Evolutionary conservation across 1,284 basidiomycete species (phyloP), one percentile per base, ranked within the genome.

Genomic region (Moesziomyces sp.): DNA sequence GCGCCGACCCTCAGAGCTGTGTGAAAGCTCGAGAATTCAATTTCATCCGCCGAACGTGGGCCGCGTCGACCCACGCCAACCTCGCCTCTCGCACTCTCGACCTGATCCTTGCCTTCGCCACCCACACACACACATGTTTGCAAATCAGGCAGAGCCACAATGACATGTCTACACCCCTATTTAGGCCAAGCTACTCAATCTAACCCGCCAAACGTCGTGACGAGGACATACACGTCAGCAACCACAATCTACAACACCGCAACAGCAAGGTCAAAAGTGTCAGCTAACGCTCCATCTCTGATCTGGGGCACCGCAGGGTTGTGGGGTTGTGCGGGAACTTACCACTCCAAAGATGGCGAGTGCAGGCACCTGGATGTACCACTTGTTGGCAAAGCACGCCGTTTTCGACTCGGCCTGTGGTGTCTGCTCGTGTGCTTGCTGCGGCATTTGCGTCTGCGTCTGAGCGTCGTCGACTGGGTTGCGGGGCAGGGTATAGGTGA

Each of bases 221-320:
- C 61, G 50, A 78, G 47, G 6, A 76, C 70, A 34, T 73, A 78
- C 11, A 35, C 67, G 35, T 78, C 76, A 1, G 68, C 65, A 3
- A 78, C 35, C n/a, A 76, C 58, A 51, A 78, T 69, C 49, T 49
- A n/a, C 19, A 1, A 11, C 13, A n/a, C 6, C 11, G 7, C n/a
- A 13, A 35, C 18, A 16, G 16, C 10, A 49, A 35, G 16, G 3
- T 21, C 21, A 9, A 7, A 26, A 13, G 19, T 21, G 44, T 45
- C 23, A 24, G 3, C 34, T 35, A 6, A 11, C 34, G 34, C 6
- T 35, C 5, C 34, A 11, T 11, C 34, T 35, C 14, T 14, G 14
- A 23, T 19, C n/a, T 18, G n/a, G 43, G 43, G 14, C 43, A 19
- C 14, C 43, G 13, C 21, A 6, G n/a, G 10, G 7, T 3, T 45